Percentiles rank a stretch among this genome's conserved stretches.
phyloP scores from a whole-genome alignment of 352 stramenopile species.

The Phytophthora meadii region DNA sequence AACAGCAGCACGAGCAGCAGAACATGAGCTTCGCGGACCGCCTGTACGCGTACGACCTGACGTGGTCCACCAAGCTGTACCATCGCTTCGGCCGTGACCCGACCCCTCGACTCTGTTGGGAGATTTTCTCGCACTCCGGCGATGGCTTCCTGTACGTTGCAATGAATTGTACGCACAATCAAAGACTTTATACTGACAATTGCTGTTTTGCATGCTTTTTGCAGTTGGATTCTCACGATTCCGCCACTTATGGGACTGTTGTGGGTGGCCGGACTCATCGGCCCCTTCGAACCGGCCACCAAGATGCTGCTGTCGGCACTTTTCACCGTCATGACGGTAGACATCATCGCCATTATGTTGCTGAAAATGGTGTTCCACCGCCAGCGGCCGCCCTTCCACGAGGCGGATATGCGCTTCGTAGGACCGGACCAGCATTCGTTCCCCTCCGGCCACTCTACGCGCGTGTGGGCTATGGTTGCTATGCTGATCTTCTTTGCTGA shows the following conservation, averaged over 20 bases:
- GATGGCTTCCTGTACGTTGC: conserved; percentile 82
- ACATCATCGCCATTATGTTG: conserved; percentile 82
- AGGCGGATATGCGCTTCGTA: conserved; percentile 76
- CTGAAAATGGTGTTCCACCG: conserved; percentile 82
- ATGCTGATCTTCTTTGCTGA: conserved; percentile 69
- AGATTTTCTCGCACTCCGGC: conserved; percentile 82
- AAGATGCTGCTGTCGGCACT: conserved; percentile 49
- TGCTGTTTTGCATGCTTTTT: conserved; percentile 9
- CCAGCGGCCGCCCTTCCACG: conserved; percentile 75
- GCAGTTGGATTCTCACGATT: conserved; percentile 51
- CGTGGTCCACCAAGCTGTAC: conserved; percentile 72
- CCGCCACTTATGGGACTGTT: conserved; percentile 47
- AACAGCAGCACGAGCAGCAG: conserved; percentile 21
- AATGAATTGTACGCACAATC: neutral
- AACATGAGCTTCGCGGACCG: conserved; percentile 64
- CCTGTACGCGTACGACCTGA: conserved; percentile 81
- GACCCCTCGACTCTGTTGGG: conserved; percentile 62
- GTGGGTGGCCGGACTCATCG: conserved; percentile 41
- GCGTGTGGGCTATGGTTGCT: conserved; percentile 73
- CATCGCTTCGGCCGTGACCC: conserved; percentile 64
- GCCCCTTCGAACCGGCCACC: conserved; percentile 38
- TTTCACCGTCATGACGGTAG: conserved; percentile 56
- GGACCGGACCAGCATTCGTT: conserved; percentile 89
- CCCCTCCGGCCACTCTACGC: conserved; percentile 83
- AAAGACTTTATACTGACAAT: neutral